Conservation (phyloP, 352 stramenopile genomes). For the Pythium pyrilobum region DNA sequence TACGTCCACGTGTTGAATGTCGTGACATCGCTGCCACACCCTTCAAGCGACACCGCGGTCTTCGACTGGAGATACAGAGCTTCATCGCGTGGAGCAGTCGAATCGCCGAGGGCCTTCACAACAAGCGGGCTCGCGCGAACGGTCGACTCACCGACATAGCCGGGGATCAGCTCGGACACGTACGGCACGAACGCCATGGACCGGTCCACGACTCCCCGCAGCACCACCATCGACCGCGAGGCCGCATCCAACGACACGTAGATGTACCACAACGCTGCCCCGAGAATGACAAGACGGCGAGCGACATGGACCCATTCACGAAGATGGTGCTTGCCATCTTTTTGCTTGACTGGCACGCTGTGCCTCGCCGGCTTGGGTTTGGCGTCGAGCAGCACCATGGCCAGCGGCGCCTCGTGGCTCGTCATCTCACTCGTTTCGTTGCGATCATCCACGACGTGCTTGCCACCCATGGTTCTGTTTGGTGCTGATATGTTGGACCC, state of each 20-base stretch:
- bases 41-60: conserved; percentile 1
- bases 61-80: conserved; percentile 30
- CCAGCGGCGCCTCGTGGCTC: too few species aligned
- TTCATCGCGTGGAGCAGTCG: conserved; percentile 27
- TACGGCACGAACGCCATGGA: conserved; percentile 14
- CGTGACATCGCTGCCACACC: conserved; percentile 3
- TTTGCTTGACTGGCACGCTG: neutral
- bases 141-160: conserved; percentile 24
- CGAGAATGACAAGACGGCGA: conserved; percentile 21
- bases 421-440: too few species aligned
- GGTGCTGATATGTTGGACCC: too few species aligned
- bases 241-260: conserved; percentile 22
- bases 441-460: too few species aligned
- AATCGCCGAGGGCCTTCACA: conserved; percentile 7
- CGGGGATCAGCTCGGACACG: conserved; percentile 17
- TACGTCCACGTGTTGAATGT: conserved; percentile 12
- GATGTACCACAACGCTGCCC: conserved; percentile 29
- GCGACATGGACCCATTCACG: conserved; percentile 11
- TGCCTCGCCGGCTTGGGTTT: neutral
- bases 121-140: conserved; percentile 32
- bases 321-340: neutral
- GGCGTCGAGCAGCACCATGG: too few species aligned
- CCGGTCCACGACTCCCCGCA: conserved; percentile 13
- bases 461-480: too few species aligned
- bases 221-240: conserved; percentile 17